Percentiles rank a stretch among this genome's conserved stretches.
phyloP scores from a whole-genome alignment of 345 rosid species.

The Heritiera fomes region DNA sequence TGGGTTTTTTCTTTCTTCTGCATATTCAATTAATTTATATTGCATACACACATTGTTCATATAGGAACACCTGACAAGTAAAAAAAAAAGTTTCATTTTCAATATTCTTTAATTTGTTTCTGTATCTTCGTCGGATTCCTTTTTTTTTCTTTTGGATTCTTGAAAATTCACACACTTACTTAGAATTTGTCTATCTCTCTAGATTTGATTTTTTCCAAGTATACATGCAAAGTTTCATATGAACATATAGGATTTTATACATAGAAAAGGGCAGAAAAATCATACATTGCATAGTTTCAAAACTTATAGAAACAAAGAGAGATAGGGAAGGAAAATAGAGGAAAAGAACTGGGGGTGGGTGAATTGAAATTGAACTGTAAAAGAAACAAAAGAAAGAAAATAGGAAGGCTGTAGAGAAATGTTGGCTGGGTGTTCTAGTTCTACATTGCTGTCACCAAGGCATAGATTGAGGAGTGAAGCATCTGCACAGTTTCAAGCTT shows the following conservation, averaged over 20 bases:
- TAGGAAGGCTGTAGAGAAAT: slow-evolving; percentile 63
- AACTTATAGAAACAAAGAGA: slow-evolving; percentile 37
- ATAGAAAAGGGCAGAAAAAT: not conserved
- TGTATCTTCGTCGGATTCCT: slow-evolving; percentile 76
- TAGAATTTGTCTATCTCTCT: slow-evolving; percentile 40
- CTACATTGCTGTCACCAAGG: slow-evolving; percentile 95
- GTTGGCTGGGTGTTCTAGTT: slow-evolving; percentile 99
- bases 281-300: slow-evolving; percentile 31
- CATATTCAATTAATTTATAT: slow-evolving; percentile 26
- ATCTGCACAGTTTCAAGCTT: slow-evolving; percentile 76
- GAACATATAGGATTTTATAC: slow-evolving; percentile 25
- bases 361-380: slow-evolving; percentile 27
- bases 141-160: slow-evolving; percentile 32
- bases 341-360: slow-evolving; percentile 49
- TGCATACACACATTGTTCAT: slow-evolving; percentile 31
- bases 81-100: slow-evolving; percentile 14
- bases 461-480: slow-evolving; percentile 95
- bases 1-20: slow-evolving; percentile 26
- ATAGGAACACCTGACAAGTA: slow-evolving; percentile 41
- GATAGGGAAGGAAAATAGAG: slow-evolving; percentile 36
- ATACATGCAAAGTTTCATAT: slow-evolving; percentile 30
- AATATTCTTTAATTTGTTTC: slow-evolving; percentile 28
- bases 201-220: slow-evolving; percentile 35
- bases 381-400: slow-evolving; percentile 25
- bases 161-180: slow-evolving; percentile 51